Conservation (phyloP, 495 filamentous ascomycete species). For the Talaromyces proteolyticus region DNA sequence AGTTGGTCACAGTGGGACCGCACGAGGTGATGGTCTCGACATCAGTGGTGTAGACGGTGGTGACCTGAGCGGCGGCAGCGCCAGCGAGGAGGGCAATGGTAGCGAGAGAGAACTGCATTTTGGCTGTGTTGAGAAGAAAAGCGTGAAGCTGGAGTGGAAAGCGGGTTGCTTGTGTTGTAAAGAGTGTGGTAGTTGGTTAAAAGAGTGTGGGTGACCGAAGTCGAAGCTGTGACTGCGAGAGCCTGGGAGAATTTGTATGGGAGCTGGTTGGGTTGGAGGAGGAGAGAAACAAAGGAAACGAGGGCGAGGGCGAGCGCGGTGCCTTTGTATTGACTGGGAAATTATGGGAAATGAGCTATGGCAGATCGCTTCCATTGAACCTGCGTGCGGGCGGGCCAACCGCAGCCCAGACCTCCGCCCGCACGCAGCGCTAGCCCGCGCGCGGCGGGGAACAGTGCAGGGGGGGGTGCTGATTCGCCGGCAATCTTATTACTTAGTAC, state of each 20-base stretch:
- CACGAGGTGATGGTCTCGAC: slow-evolving; percentile 56
- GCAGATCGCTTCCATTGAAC: slow-evolving; percentile 28
- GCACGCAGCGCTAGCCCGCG: too few species aligned
- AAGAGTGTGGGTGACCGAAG: slow-evolving; percentile 53
- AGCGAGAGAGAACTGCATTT: slow-evolving; percentile 50
- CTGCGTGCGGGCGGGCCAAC: neutral
- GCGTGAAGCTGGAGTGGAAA: slow-evolving; percentile 9
- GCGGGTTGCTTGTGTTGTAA: slow-evolving; percentile 26
- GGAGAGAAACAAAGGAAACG: slow-evolving; percentile 24
- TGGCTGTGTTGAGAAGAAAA: slow-evolving; percentile 30
- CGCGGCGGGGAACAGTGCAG: too few species aligned
- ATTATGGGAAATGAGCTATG: slow-evolving; percentile 23
- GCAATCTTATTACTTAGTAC: too few species aligned
- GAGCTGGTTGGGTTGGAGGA: slow-evolving; percentile 21
- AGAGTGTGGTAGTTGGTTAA: slow-evolving; percentile 43
- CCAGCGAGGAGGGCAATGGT: slow-evolving; percentile 46
- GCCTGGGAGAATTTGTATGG: slow-evolving; percentile 31
- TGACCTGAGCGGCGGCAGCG: slow-evolving; percentile 36
- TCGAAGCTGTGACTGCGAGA: slow-evolving; percentile 31
- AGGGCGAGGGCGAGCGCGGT: slow-evolving; percentile 18
- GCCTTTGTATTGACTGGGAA: slow-evolving; percentile 42
- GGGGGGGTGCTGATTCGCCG: too few species aligned
- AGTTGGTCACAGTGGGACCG: slow-evolving; percentile 53
- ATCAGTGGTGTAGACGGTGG: slow-evolving; percentile 49
- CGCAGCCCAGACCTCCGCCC: too few species aligned